Evolutionary conservation across 2,329 filamentous ascomycete species (phyloP).

Genomic region (Annulohypoxylon truncatum): DNA sequence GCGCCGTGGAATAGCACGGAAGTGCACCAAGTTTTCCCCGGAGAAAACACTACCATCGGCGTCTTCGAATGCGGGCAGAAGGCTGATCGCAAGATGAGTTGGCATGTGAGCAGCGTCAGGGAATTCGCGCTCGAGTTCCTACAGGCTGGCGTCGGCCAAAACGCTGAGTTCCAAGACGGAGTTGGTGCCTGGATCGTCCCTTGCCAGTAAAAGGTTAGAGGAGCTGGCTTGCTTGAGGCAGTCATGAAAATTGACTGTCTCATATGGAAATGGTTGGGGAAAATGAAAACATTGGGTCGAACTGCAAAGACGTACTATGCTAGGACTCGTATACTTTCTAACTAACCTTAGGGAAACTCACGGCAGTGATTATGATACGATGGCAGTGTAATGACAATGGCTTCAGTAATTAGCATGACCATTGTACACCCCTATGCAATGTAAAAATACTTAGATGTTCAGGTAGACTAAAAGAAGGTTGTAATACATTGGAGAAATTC

Average conservation of each 20-base stretch:
- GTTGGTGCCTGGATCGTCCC: conserved; percentile 49
- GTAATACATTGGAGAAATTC: background rate
- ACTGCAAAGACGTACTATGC: conserved; percentile 17
- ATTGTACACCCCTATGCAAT: background rate
- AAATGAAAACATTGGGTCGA: background rate
- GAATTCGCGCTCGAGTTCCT: conserved; percentile 48
- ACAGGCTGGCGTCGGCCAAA: conserved; percentile 47
- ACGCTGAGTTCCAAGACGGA: conserved; percentile 46
- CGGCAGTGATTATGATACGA: background rate
- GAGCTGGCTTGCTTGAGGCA: background rate
- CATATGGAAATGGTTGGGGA: conserved; percentile 2
- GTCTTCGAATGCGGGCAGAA: conserved; percentile 46
- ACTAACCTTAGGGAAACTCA: background rate
- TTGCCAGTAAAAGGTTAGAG: conserved; percentile 33
- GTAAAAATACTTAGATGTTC: background rate
- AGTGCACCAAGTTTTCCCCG: conserved; percentile 49
- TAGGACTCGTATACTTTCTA: background rate
- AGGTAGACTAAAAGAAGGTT: background rate
- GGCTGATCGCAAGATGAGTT: conserved; percentile 42
- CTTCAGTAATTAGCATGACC: background rate
- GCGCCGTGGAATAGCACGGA: conserved; percentile 44
- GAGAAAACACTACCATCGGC: conserved; percentile 44
- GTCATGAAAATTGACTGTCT: background rate
- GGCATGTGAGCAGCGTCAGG: conserved; percentile 46
- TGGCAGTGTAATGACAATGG: background rate